Evolutionary conservation across 768 basidiomycete genomes (phyloP).

Genomic region (Mycena crocata): DNA sequence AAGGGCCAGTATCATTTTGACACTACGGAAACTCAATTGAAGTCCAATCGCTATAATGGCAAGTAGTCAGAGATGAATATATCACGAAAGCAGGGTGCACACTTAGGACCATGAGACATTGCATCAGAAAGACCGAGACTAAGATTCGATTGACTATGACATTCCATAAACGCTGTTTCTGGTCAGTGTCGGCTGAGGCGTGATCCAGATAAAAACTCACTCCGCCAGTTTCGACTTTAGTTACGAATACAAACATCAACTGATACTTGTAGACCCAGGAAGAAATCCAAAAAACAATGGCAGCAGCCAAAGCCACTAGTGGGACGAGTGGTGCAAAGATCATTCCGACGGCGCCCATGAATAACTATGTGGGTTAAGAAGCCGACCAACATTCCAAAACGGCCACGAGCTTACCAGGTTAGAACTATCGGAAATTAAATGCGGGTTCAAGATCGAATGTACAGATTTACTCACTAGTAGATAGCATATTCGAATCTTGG

Average conservation of each 20-base stretch:
- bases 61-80: conserved; percentile 6
- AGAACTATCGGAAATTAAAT: conserved; percentile 31
- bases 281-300: conserved; percentile 78
- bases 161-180: conserved; percentile 78
- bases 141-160: conserved; percentile 82
- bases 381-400: background rate
- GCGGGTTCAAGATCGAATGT: background rate
- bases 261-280: conserved; percentile 88
- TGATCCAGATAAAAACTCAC: conserved; percentile 51
- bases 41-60: conserved; percentile 71
- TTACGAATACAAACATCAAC: conserved; percentile 84
- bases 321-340: conserved; percentile 90
- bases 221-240: conserved; percentile 85
- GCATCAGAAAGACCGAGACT: conserved; percentile 77
- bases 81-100: conserved; percentile 42
- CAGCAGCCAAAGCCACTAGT: conserved; percentile 76
- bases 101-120: conserved; percentile 80
- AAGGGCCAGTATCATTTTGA: conserved; percentile 72
- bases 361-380: conserved; percentile 56
- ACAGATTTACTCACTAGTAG: conserved; percentile 67
- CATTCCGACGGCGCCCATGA: conserved; percentile 80
- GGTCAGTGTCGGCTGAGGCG: conserved; percentile 4
- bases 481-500: conserved; percentile 80
- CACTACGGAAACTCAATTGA: conserved; percentile 67
- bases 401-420: conserved; percentile 41